Percentiles rank a stretch among this genome's conserved stretches.
These are phyloP conservation scores for Durusdinium trenchii DNA, from an alignment of 73 alveolate species.

Conservation along the genomic window DNA sequence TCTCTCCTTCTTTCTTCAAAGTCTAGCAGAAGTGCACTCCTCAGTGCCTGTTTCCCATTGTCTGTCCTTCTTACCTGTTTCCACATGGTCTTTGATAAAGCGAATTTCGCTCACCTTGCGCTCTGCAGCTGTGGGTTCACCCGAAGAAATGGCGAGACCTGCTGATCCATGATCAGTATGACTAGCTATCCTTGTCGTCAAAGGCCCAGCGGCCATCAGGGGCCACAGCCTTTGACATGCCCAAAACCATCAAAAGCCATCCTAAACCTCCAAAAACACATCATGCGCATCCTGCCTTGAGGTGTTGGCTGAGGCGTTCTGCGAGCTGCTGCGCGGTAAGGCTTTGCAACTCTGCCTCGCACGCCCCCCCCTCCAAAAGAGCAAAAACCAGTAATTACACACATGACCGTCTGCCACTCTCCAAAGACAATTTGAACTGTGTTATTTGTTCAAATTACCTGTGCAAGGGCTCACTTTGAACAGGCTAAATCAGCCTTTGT, in stretches of 20 bases:
- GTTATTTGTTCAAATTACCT: no score
- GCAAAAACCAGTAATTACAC: no score
- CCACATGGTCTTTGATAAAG: conserved; percentile 64
- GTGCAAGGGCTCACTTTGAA: background rate
- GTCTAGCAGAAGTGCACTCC: no score
- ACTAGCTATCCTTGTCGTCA: no score
- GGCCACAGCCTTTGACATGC: background rate
- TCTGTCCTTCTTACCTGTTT: conserved; percentile 51
- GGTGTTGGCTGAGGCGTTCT: conserved; percentile 1
- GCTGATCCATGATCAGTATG: background rate
- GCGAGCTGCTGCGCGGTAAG: conserved; percentile 10
- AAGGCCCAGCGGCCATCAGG: no score
- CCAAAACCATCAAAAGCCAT: background rate
- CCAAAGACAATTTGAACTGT: no score
- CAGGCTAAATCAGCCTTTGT: background rate
- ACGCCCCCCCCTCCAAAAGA: no score
- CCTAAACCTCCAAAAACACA: background rate
- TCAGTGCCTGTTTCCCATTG: background rate
- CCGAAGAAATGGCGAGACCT: background rate
- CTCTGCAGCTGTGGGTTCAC: background rate
- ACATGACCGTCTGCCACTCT: no score
- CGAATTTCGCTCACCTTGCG: conserved; percentile 64
- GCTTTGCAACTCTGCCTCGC: conserved; percentile 10
- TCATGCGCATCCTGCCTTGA: conserved; percentile 1
- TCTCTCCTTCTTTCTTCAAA: no score